These are phyloP conservation scores for Diaporthe sp. DNA, from an alignment of 2,329 filamentous ascomycete genomes.

Conservation along the genomic window DNA sequence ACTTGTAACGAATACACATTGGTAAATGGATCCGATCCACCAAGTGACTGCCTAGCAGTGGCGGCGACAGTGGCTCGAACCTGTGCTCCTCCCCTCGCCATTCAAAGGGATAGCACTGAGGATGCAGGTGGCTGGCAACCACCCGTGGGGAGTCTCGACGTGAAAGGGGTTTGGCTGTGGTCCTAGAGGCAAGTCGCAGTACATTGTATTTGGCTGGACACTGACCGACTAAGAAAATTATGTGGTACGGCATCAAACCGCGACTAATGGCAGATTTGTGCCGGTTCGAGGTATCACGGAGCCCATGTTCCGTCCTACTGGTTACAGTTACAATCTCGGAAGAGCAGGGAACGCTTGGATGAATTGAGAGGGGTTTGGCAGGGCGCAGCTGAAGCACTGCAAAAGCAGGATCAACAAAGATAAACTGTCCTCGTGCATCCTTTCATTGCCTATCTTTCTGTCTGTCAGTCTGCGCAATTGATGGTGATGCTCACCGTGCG, in stretches of 20 bases:
- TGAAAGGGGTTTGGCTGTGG: not conserved
- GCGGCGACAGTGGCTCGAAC: not conserved
- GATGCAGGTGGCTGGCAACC: not conserved
- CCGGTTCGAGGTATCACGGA: not conserved
- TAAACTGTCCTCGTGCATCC: not conserved
- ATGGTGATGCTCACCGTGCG: not conserved
- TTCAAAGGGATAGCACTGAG: not conserved
- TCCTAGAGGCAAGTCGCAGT: not conserved
- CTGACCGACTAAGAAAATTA: not conserved
- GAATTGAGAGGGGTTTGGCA: not conserved
- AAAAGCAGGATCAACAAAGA: not conserved
- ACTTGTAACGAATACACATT: constrained; percentile 13
- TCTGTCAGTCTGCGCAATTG: not conserved
- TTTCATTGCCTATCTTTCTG: not conserved
- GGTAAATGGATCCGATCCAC: constrained; percentile 1
- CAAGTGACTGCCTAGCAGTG: not conserved
- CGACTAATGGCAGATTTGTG: not conserved
- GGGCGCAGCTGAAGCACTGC: not conserved
- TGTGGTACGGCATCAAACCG: not conserved
- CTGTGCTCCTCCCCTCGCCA: no score
- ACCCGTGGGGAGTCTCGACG: not conserved
- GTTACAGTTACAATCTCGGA: not conserved
- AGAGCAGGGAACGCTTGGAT: not conserved
- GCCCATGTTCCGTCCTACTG: constrained; percentile 6
- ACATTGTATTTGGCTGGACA: not conserved